Evolutionary conservation across 1,139 yeast genomes (phyloP).

Genomic region (Trichomonascaceae sp.): DNA sequence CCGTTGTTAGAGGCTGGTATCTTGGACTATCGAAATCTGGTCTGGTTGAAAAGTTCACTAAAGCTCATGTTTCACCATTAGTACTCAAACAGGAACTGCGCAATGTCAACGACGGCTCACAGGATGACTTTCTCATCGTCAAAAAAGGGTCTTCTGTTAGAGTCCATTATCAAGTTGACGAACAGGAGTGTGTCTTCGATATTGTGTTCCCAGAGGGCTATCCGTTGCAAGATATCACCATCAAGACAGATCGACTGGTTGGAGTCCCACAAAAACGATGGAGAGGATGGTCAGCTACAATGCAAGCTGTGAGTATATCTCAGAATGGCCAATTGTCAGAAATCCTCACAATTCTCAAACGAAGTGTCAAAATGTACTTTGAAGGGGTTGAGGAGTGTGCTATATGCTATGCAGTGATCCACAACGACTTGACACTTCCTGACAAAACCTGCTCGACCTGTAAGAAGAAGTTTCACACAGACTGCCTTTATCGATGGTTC

Average conservation of each 20-base stretch:
- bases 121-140: conserved; percentile 21
- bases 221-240: conserved; percentile 67
- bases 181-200: conserved; percentile 76
- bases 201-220: conserved; percentile 65
- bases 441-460: conserved; percentile 85
- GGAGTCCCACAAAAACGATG: conserved; percentile 92
- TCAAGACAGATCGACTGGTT: conserved; percentile 71
- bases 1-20: conserved; percentile 69
- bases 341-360: conserved; percentile 74
- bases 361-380: conserved; percentile 75
- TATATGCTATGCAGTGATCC: conserved; percentile 85
- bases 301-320: conserved; percentile 67
- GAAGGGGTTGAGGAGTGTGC: conserved; percentile 93
- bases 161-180: conserved; percentile 80
- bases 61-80: conserved; percentile 55
- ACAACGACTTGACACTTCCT: conserved; percentile 87
- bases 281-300: conserved; percentile 92
- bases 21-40: conserved; percentile 54
- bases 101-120: conserved; percentile 43
- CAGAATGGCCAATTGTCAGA: conserved; percentile 78
- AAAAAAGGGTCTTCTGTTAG: conserved; percentile 54
- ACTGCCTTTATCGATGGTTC: conserved; percentile 95
- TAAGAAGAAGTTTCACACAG: conserved; percentile 92
- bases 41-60: conserved; percentile 58
- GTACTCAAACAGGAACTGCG: conserved; percentile 54